Conservation (phyloP, 352 stramenopile genomes). For the Globisporangium uncinulatum region DNA sequence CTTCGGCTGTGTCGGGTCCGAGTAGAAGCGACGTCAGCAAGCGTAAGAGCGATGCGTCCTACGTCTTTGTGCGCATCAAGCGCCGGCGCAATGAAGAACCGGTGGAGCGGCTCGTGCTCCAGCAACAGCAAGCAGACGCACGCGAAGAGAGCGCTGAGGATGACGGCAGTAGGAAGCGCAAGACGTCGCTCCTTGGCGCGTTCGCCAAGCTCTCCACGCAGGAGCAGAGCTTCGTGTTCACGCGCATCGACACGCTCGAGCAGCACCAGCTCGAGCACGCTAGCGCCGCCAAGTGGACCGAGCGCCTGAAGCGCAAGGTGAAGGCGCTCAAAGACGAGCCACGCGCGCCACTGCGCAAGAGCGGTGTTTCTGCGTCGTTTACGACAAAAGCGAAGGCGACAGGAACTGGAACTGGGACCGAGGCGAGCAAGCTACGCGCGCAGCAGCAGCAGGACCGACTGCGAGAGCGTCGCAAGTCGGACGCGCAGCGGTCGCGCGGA, state of each 20-base stretch:
- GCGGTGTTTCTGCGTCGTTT: neutral
- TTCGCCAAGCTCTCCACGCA: conserved; percentile 63
- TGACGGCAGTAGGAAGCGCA: neutral
- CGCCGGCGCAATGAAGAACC: conserved; percentile 80
- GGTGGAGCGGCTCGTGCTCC: conserved; percentile 60
- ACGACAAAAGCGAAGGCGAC: neutral
- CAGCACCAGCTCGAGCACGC: conserved; percentile 27
- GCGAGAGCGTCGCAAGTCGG: conserved; percentile 50
- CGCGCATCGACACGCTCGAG: conserved; percentile 80
- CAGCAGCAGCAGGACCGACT: conserved; percentile 54
- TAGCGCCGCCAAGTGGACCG: conserved; percentile 47
- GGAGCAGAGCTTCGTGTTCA: conserved; percentile 75
- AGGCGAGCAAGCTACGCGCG: conserved; percentile 22
- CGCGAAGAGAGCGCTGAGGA: conserved; percentile 1
- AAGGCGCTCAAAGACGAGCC: conserved; percentile 52
- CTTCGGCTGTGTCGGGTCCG: neutral
- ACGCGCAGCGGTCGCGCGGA: conserved; percentile 43
- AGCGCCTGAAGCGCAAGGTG: conserved; percentile 62
- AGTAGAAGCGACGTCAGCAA: conserved; percentile 2
- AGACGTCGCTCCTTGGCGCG: conserved; percentile 30
- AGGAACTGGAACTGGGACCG: neutral
- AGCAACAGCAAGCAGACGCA: conserved; percentile 29
- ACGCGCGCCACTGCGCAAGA: conserved; percentile 21
- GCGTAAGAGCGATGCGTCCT: conserved; percentile 19
- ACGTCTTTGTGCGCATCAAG: conserved; percentile 77